A percentile compares a stretch with the other conserved stretches of the same genome.
phyloP scores from a whole-genome alignment of 2,329 filamentous ascomycete species.

The Parafenestella ontariensis region DNA sequence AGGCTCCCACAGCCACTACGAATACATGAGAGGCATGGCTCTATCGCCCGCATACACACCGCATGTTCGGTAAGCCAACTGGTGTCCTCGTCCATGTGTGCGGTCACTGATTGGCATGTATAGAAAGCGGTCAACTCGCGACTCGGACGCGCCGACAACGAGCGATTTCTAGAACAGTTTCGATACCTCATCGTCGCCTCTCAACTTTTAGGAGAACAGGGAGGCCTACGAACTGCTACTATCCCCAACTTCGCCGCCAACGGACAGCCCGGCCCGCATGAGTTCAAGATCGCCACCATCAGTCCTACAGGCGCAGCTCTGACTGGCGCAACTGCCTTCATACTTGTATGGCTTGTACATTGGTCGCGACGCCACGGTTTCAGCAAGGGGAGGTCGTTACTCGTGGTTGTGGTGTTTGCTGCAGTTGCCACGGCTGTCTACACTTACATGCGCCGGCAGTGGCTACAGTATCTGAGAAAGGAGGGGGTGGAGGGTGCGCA shows the following conservation, averaged over 20 bases:
- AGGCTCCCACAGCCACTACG: conserved; percentile 58
- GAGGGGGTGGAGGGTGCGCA: conserved; percentile 75
- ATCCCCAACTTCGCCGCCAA: conserved; percentile 36
- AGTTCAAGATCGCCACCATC: conserved; percentile 55
- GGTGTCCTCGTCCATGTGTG: neutral
- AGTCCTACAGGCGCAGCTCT: conserved; percentile 71
- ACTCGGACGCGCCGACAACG: conserved; percentile 79
- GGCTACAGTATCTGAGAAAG: conserved; percentile 78
- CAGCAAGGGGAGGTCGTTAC: conserved; percentile 62
- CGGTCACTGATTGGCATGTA: conserved; percentile 18
- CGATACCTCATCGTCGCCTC: conserved; percentile 93
- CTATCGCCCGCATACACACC: conserved; percentile 47
- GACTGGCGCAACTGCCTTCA: conserved; percentile 68
- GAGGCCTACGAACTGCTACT: conserved; percentile 45
- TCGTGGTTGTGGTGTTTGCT: conserved; percentile 59
- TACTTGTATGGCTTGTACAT: conserved; percentile 71
- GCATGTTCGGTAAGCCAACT: conserved; percentile 44
- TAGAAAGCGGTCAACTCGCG: conserved; percentile 74
- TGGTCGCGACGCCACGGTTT: conserved; percentile 67
- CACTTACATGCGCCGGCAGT: conserved; percentile 77
- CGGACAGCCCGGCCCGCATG: conserved; percentile 31
- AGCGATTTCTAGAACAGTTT: conserved; percentile 88
- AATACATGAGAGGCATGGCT: conserved; percentile 46
- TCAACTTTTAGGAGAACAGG: conserved; percentile 76
- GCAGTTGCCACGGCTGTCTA: conserved; percentile 67